Evolutionary conservation across 1,139 yeast species (phyloP).

Genomic region (Hansenula anomala): DNA sequence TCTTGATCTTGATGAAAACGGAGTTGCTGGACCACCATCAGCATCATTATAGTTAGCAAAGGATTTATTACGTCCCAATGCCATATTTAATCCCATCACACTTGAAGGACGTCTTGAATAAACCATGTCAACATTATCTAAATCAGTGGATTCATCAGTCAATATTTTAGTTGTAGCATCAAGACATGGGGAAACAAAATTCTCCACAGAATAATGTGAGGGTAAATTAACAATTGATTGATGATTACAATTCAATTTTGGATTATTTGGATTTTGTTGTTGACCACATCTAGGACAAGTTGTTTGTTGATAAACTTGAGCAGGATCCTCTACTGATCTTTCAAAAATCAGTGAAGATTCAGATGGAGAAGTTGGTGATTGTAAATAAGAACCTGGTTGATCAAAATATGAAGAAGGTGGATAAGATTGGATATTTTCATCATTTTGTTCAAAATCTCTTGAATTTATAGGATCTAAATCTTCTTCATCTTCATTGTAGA

Average conservation of each 20-base stretch:
- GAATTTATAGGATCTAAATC: conserved; percentile 1
- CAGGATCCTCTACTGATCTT: conserved; percentile 24
- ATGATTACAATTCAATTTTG: conserved; percentile 14
- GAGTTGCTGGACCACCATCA: background rate
- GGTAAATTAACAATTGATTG: conserved; percentile 30
- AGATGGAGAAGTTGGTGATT: conserved; percentile 8
- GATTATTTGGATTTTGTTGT: conserved; percentile 6
- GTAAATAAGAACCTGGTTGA: background rate
- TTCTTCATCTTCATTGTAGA: too few species aligned
- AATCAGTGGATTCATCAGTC: conserved; percentile 49
- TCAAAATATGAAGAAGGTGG: background rate
- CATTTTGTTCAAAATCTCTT: background rate
- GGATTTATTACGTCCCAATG: conserved; percentile 40
- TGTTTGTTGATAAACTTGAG: conserved; percentile 19
- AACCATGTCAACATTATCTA: conserved; percentile 67
- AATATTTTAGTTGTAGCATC: conserved; percentile 72
- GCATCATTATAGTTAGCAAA: conserved; percentile 10
- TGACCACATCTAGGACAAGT: conserved; percentile 22
- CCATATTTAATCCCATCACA: conserved; percentile 56
- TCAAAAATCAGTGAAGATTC: conserved; percentile 23
- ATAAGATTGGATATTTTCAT: background rate
- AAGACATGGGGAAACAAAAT: conserved; percentile 76
- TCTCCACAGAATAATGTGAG: conserved; percentile 53
- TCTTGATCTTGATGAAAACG: conserved; percentile 16
- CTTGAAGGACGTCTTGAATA: conserved; percentile 62